These are phyloP conservation scores for Dendrobium nobile DNA, from an alignment of 106 monocot species.

Conservation along the genomic window DNA sequence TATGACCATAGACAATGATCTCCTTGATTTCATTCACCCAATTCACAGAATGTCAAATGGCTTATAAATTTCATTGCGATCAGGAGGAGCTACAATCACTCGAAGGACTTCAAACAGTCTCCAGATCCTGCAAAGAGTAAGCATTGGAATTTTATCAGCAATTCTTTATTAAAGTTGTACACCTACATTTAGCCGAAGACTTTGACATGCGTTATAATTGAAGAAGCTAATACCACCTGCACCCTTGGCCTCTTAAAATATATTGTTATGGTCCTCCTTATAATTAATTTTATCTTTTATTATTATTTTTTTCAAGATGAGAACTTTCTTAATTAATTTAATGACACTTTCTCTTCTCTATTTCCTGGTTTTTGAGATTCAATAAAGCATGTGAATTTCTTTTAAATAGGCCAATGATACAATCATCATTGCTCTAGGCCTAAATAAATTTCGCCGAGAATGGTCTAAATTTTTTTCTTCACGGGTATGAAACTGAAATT, in stretches of 20 bases:
- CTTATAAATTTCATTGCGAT: conserved; percentile 17
- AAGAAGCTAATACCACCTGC: neutral
- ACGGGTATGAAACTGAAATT: neutral
- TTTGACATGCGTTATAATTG: neutral
- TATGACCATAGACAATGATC: neutral
- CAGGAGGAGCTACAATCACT: conserved; percentile 74
- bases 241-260: neutral
- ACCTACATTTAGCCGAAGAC: neutral
- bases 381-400: neutral
- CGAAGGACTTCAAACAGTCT: conserved; percentile 60
- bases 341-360: neutral
- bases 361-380: neutral
- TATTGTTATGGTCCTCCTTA: neutral
- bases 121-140: conserved; percentile 84
- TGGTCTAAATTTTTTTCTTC: neutral
- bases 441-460: neutral
- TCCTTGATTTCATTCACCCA: neutral
- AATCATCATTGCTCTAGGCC: neutral
- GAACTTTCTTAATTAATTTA: neutral
- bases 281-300: neutral
- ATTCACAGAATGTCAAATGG: conserved; percentile 10
- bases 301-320: neutral
- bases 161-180: neutral
- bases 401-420: neutral
- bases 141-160: conserved; percentile 9